A percentile compares a stretch with the other conserved stretches of the same genome.
Conservation (phyloP, 352 stramenopile species). For the Pythium dissimile region DNA sequence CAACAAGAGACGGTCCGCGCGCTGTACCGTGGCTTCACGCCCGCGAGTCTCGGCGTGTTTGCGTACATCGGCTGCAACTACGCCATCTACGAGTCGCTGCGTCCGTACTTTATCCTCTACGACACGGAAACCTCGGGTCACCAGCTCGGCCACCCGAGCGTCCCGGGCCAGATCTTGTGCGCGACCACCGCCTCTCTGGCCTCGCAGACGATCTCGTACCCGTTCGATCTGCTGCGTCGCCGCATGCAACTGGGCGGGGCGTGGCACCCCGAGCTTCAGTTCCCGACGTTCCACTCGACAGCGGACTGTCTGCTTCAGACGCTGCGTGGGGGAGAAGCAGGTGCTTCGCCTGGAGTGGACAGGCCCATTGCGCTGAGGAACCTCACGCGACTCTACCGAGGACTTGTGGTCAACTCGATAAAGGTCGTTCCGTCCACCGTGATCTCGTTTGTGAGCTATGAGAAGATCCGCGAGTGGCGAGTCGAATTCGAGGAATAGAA, state of each 20-base stretch:
- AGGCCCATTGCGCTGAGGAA: conserved; percentile 14
- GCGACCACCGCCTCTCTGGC: conserved; percentile 61
- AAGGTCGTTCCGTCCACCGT: conserved; percentile 20
- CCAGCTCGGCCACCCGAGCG: conserved; percentile 58
- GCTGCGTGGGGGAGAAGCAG: conserved; percentile 26
- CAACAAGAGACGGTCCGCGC: conserved; percentile 39
- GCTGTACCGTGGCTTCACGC: conserved; percentile 76
- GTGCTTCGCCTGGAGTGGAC: neutral
- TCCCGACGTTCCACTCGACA: conserved; percentile 65
- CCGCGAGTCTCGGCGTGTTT: conserved; percentile 70
- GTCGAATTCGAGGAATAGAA: conserved; percentile 21
- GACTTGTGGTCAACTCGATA: conserved; percentile 28
- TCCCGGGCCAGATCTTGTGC: conserved; percentile 77
- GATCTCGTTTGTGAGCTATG: conserved; percentile 70
- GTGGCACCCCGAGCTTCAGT: conserved; percentile 58
- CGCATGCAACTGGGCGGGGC: conserved; percentile 73
- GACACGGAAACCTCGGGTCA: conserved; percentile 45
- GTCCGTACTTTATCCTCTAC: conserved; percentile 76
- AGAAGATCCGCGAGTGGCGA: conserved; percentile 67
- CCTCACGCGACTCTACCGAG: conserved; percentile 54
- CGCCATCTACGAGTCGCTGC: conserved; percentile 80
- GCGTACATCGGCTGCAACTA: conserved; percentile 85
- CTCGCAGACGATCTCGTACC: conserved; percentile 75
- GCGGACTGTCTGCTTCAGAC: conserved; percentile 68
- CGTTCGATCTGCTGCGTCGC: conserved; percentile 76